Percentiles rank a stretch among this genome's conserved stretches.
phyloP scores from a whole-genome alignment of 345 rosid genomes.

The Raphanus raphanistrum region DNA sequence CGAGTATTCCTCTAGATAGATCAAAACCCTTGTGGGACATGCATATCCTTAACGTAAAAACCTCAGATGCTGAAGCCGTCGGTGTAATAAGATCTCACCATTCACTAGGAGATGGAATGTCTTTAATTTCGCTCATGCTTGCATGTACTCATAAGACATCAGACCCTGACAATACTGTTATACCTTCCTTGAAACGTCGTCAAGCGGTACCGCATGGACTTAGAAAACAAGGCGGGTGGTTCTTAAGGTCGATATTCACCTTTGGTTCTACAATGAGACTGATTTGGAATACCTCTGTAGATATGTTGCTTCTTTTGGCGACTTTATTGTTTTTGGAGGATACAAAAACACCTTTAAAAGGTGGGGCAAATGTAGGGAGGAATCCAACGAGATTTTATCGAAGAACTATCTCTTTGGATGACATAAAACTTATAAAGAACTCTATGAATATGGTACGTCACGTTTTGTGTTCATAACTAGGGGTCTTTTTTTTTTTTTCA shows the following conservation, averaged over 20 bases:
- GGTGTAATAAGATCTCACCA: slow-evolving; percentile 54
- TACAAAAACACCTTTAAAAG: slow-evolving; percentile 55
- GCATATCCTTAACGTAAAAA: slow-evolving; percentile 68
- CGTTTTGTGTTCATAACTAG: neutral
- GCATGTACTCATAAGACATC: slow-evolving; percentile 57
- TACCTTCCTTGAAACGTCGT: slow-evolving; percentile 46
- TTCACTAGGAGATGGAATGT: slow-evolving; percentile 59
- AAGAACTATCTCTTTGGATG: slow-evolving; percentile 48
- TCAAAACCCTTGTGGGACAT: slow-evolving; percentile 83
- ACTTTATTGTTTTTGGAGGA: slow-evolving; percentile 51
- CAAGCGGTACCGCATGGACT: neutral
- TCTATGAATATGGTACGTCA: slow-evolving; percentile 32
- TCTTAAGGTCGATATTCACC: slow-evolving; percentile 38
- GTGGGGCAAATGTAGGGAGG: slow-evolving; percentile 7
- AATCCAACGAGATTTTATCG: slow-evolving; percentile 47
- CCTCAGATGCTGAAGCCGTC: slow-evolving; percentile 62
- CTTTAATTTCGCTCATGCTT: slow-evolving; percentile 56
- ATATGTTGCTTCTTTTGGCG: slow-evolving; percentile 41
- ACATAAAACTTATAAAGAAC: slow-evolving; percentile 47
- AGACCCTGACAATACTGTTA: slow-evolving; percentile 56
- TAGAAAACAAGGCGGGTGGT: neutral
- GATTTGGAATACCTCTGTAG: slow-evolving; percentile 58
- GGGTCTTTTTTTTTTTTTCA: neutral
- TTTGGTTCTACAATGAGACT: slow-evolving; percentile 41
- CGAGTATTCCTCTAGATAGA: slow-evolving; percentile 52